A percentile compares a stretch with the other conserved stretches of the same genome.
Conservation (phyloP, 202 grass and related monocot species). For the Miscanthus sacchariflorus region DNA sequence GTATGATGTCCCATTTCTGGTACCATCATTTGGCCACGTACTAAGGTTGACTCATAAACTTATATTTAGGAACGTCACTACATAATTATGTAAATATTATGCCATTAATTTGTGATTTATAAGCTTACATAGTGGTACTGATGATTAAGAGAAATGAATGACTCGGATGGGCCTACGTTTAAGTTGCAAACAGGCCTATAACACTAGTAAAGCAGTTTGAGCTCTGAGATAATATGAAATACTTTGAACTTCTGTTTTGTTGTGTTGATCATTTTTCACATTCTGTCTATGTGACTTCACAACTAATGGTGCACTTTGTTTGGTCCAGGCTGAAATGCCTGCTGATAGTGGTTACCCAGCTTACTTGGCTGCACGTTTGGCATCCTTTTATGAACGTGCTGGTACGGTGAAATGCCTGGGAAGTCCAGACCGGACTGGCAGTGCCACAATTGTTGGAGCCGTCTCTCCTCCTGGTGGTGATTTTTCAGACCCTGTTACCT, state of each 20-base stretch:
- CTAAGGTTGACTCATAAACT: background rate
- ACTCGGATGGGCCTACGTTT: background rate
- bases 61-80: background rate
- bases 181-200: background rate
- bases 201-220: constrained; percentile 9
- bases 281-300: constrained; percentile 5
- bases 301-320: constrained; percentile 34
- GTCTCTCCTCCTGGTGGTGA: constrained; percentile 88
- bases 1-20: background rate
- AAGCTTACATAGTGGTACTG: background rate
- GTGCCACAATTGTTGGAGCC: constrained; percentile 88
- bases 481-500: constrained; percentile 88
- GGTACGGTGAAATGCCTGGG: constrained; percentile 85
- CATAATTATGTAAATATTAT: background rate
- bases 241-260: background rate
- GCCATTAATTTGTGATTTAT: background rate
- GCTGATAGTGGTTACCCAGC: constrained; percentile 99
- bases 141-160: background rate
- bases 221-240: constrained; percentile 9
- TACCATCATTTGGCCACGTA: background rate
- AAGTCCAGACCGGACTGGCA: constrained; percentile 71
- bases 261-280: background rate
- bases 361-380: constrained; percentile 94
- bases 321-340: constrained; percentile 95
- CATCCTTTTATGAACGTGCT: constrained; percentile 98